These are phyloP conservation scores for Plectosphaerella cucumerina DNA, from an alignment of 2,329 filamentous ascomycete genomes.

Conservation along the genomic window DNA sequence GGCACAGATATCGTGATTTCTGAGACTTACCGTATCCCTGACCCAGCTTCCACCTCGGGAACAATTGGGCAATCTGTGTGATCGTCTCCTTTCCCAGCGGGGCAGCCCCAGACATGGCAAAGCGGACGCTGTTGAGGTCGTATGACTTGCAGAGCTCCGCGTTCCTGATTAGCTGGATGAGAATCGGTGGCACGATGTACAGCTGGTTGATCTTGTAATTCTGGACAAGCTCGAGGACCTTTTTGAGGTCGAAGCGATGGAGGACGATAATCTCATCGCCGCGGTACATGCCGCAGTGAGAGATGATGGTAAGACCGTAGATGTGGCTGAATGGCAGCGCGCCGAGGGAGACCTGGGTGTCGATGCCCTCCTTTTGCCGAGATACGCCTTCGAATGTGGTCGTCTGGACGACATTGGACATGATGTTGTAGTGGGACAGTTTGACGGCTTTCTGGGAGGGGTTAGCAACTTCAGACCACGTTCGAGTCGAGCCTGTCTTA, in stretches of 20 bases:
- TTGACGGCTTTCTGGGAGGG: constrained; percentile 67
- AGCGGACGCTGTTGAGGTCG: constrained; percentile 64
- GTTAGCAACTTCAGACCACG: neutral
- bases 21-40: constrained; percentile 60
- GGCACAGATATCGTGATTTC: constrained; percentile 4
- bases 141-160: constrained; percentile 55
- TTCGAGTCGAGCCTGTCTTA: constrained; percentile 22
- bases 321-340: constrained; percentile 75
- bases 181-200: constrained; percentile 62
- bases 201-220: constrained; percentile 32
- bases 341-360: constrained; percentile 46
- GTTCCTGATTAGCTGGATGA: constrained; percentile 68
- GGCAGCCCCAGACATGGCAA: constrained; percentile 72
- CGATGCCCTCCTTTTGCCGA: constrained; percentile 11
- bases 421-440: constrained; percentile 72
- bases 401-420: constrained; percentile 66
- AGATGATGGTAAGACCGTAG: constrained; percentile 68
- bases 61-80: constrained; percentile 55
- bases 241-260: constrained; percentile 66
- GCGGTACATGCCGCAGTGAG: constrained; percentile 59
- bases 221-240: constrained; percentile 59
- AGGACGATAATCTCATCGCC: constrained; percentile 70
- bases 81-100: constrained; percentile 72
- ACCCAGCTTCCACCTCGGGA: constrained; percentile 58
- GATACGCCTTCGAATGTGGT: constrained; percentile 32